phyloP scores from a whole-genome alignment of 2,329 filamentous ascomycete species.

The Microsporum canis region DNA sequence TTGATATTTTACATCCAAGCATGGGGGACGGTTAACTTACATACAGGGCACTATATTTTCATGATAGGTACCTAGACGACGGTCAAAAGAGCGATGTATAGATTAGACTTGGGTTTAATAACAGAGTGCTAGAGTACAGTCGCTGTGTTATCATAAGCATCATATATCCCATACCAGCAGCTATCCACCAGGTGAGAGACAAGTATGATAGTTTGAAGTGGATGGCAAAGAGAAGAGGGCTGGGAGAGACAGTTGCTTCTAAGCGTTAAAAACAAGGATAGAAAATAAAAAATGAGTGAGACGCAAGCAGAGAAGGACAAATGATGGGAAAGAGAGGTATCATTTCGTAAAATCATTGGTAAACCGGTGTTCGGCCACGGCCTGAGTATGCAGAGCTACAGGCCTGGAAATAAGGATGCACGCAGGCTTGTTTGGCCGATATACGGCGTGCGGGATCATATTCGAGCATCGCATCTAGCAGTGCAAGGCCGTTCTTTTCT shows the following conservation, averaged over 20 bases:
- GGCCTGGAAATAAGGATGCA: conserved; percentile 68
- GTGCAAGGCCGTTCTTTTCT: conserved; percentile 47
- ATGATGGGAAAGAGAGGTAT: not conserved
- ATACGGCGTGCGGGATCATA: conserved; percentile 81
- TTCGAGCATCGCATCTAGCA: conserved; percentile 58
- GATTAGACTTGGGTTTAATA: not conserved
- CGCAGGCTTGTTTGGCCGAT: conserved; percentile 76
- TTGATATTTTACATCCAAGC: no score
- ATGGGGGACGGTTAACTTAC: no score
- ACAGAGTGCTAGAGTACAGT: not conserved
- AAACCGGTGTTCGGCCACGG: conserved; percentile 27
- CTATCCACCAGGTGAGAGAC: not conserved
- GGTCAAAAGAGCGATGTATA: not conserved
- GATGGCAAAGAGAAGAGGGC: not conserved
- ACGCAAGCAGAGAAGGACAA: not conserved
- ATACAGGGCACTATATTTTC: no score
- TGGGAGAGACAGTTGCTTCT: not conserved
- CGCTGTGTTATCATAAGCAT: not conserved
- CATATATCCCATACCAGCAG: not conserved
- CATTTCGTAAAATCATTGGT: conserved; percentile 24
- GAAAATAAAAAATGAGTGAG: not conserved
- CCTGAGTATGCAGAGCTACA: conserved; percentile 40
- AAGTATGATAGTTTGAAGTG: not conserved
- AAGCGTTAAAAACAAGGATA: not conserved
- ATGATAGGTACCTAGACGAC: no score